phyloP scores from a whole-genome alignment of 2,329 filamentous ascomycete species.

The Aspergillus persii region DNA sequence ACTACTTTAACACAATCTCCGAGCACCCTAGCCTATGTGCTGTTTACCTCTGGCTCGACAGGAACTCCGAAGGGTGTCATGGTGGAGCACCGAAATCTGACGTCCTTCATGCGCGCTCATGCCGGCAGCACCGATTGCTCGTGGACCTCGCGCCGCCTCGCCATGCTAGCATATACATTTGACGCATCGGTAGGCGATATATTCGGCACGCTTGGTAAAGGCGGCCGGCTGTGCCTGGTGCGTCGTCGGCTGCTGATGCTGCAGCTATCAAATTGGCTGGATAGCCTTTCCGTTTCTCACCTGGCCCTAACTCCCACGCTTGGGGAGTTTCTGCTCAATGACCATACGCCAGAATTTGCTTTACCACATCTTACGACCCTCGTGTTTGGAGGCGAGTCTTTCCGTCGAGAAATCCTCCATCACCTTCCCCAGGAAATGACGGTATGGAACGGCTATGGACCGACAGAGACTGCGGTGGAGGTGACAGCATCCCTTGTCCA shows the following conservation, averaged over 20 bases:
- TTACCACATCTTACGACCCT: background rate
- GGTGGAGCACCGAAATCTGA: constrained; percentile 6
- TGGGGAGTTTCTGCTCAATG: background rate
- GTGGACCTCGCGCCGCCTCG: constrained; percentile 6
- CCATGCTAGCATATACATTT: constrained; percentile 5
- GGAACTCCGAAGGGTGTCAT: constrained; percentile 7
- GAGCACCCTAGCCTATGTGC: constrained; percentile 2
- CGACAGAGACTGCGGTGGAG: constrained; percentile 5
- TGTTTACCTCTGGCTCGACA: constrained; percentile 8
- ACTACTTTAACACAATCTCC: background rate
- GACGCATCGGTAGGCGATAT: constrained; percentile 6
- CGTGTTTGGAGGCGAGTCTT: constrained; percentile 8
- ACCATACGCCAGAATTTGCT: background rate
- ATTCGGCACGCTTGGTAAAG: constrained; percentile 5
- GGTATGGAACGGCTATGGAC: constrained; percentile 7
- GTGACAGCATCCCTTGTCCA: background rate
- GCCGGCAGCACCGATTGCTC: constrained; percentile 3
- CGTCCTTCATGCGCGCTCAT: background rate
- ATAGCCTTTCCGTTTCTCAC: constrained; percentile 1
- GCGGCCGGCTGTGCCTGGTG: constrained; percentile 3
- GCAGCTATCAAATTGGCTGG: background rate
- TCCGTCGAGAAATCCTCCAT: background rate
- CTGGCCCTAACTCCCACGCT: constrained; percentile 8
- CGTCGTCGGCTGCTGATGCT: background rate
- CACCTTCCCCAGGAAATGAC: background rate